Base-by-base conservation (phyloP, 306 rosid genomes). In the Cyclanthera cordifolia region DNA sequence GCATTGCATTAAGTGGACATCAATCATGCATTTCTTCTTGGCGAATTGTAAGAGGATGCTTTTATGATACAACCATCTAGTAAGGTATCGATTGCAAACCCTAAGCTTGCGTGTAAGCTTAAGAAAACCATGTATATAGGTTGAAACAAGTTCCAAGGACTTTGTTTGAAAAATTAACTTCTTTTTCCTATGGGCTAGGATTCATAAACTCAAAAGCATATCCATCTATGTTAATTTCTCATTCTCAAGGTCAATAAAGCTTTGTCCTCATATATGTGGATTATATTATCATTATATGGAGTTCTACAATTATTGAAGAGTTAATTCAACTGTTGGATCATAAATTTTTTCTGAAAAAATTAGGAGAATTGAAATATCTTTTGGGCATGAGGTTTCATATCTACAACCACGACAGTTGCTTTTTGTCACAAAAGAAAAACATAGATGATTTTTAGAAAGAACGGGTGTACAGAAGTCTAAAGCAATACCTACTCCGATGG, bases 221-320 rank as follows among this genome's bases (percentile, higher is more conserved):
- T 45, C 1, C 49, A 1, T 45, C n/a, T 3, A 2, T 45, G 0
- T 0, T 45, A 1, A 11, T 12, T 10, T 39, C 2, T 8, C 12
- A 39, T 1, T 0, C 0, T 8, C 1, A 39, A 8, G 45, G 45
- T 0, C 12, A 39, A 0, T 5, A 8, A 0, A 8, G 45, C 2
- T 39, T 8, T 8, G 2, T 39, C 0, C 2, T 39, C 2, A 2
- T 39, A 0, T 39, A 39, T 8, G 45, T 39, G 2, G 45, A 39
- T 39, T 11, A 39, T 8, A 39, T 39, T 0, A 2, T 39, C 1
- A 8, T 32, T 7, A 32, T 7, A 1, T 5, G 5, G 5, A 32
- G 5, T 32, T 32, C 37, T 1, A 0, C 2, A 32, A 7, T 0
- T 32, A 32, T 32, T 32, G 5, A 32, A 3, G 5, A 32, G 0